Conservation (phyloP, 805 yeast species). For the Pichia pseudocactophila region DNA sequence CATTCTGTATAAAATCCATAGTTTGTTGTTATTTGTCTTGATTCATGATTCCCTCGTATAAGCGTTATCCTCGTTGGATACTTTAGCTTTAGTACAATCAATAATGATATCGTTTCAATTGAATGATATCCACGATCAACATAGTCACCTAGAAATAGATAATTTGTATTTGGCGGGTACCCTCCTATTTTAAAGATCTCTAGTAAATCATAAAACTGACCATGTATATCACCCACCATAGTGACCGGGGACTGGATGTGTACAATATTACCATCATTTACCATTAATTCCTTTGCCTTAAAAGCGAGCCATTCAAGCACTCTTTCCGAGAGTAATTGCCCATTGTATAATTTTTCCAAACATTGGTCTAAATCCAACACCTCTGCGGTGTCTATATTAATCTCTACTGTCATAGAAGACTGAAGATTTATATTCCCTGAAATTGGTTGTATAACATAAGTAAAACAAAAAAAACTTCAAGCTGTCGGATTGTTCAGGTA, state of each 20-base stretch:
- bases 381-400: slow-evolving; percentile 11
- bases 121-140: slow-evolving; percentile 94
- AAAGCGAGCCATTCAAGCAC: slow-evolving; percentile 67
- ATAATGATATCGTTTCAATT: slow-evolving; percentile 81
- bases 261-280: slow-evolving; percentile 79
- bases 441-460: no score
- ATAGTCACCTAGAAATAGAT: slow-evolving; percentile 88
- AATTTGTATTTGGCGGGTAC: slow-evolving; percentile 85
- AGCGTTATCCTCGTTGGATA: slow-evolving; percentile 79
- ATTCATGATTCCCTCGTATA: slow-evolving; percentile 93
- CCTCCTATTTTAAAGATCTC: slow-evolving; percentile 95
- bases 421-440: no score
- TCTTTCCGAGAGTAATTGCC: slow-evolving; percentile 61
- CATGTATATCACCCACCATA: slow-evolving; percentile 96
- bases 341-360: slow-evolving; percentile 52
- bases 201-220: slow-evolving; percentile 87
- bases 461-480: no score
- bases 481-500: no score
- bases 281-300: slow-evolving; percentile 71
- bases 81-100: slow-evolving; percentile 75
- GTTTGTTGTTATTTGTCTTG: slow-evolving; percentile 92
- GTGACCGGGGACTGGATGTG: slow-evolving; percentile 81
- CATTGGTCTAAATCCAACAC: slow-evolving; percentile 57
- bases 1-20: slow-evolving; percentile 97
- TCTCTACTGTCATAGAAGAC: neutral